Conservation (phyloP, 805 yeast genomes). For the Naumovozyma castellii region DNA sequence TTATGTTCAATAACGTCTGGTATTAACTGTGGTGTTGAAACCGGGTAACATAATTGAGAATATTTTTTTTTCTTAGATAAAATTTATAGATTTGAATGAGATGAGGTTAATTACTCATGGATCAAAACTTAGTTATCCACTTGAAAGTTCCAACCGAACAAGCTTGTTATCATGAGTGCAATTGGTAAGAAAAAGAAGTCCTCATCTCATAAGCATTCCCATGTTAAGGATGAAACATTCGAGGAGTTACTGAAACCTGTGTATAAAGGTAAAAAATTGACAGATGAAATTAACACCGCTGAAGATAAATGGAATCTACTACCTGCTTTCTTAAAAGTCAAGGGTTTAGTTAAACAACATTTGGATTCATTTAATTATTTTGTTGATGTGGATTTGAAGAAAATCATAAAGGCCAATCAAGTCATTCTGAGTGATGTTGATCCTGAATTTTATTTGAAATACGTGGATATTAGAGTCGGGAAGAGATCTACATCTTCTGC, state of each 20-base stretch:
- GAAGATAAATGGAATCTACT: conserved; percentile 94
- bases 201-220: conserved; percentile 5
- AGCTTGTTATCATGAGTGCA: conserved; percentile 1
- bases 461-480: conserved; percentile 88
- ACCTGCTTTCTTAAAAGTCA: conserved; percentile 92
- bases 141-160: too few relatives aligned
- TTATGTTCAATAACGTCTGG: too few relatives aligned
- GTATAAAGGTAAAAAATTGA: conserved; percentile 75
- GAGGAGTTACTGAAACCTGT: conserved; percentile 68
- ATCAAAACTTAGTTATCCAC: too few relatives aligned
- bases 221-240: conserved; percentile 48
- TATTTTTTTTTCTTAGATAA: too few relatives aligned
- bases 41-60: too few relatives aligned
- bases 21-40: too few relatives aligned
- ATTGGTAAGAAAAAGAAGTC: conserved; percentile 6
- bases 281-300: conserved; percentile 84
- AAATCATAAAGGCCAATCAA: conserved; percentile 87
- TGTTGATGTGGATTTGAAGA: conserved; percentile 85
- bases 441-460: conserved; percentile 90
- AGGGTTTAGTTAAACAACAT: conserved; percentile 95
- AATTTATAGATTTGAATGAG: too few relatives aligned
- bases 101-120: too few relatives aligned
- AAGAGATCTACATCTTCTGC: conserved; percentile 47
- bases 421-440: conserved; percentile 86
- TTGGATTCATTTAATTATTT: conserved; percentile 96